Percentiles rank a stretch among this genome's conserved stretches.
phyloP scores from a whole-genome alignment of 805 yeast species.

The Peterozyma toletana region DNA sequence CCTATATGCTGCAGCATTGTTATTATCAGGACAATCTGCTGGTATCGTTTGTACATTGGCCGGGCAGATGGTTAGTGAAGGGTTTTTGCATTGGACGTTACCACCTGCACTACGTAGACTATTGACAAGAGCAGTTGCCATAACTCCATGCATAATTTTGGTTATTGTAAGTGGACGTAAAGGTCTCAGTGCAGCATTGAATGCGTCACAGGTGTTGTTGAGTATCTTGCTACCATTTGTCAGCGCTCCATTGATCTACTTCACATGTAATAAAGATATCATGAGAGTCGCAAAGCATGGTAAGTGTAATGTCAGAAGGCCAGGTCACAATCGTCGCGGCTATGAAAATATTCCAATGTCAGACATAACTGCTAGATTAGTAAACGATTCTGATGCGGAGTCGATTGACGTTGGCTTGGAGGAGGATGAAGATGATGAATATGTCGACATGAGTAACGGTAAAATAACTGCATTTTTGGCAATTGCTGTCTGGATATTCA shows the following conservation, averaged over 20 bases:
- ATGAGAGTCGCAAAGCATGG: constrained; percentile 50
- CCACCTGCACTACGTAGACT: constrained; percentile 78
- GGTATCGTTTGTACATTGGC: constrained; percentile 92
- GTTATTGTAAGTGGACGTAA: constrained; percentile 64
- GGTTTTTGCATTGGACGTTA: constrained; percentile 76
- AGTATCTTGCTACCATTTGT: constrained; percentile 79
- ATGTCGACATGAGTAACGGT: constrained; percentile 54
- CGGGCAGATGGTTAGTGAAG: constrained; percentile 90
- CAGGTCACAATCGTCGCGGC: constrained; percentile 5
- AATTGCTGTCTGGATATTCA: constrained; percentile 58
- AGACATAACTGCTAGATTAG: constrained; percentile 3
- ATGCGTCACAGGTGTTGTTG: constrained; percentile 79
- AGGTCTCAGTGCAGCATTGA: constrained; percentile 68
- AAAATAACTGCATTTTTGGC: constrained; percentile 49
- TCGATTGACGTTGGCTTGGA: constrained; percentile 10
- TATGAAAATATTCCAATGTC: constrained; percentile 3
- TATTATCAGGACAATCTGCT: constrained; percentile 84
- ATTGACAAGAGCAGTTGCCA: constrained; percentile 69
- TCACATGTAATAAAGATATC: constrained; percentile 61
- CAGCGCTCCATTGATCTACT: constrained; percentile 78
- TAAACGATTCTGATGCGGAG: constrained; percentile 1
- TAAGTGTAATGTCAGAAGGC: neutral
- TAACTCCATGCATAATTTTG: constrained; percentile 73
- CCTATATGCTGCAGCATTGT: constrained; percentile 74
- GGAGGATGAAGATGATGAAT: constrained; percentile 15